phyloP scores from a whole-genome alignment of 805 yeast genomes.

The Saturnispora hagleri region DNA sequence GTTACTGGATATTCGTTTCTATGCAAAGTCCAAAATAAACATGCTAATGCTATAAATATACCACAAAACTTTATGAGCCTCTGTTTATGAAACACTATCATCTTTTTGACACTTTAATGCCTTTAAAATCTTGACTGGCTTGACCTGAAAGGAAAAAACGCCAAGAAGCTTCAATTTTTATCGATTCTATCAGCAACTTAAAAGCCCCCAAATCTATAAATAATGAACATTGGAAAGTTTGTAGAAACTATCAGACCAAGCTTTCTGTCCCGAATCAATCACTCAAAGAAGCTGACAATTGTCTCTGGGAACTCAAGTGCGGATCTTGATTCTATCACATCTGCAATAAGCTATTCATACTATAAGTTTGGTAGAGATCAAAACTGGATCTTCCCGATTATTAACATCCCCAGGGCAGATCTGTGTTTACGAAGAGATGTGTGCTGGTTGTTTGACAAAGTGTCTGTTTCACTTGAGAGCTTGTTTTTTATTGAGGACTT shows the following conservation, averaged over 20 bases:
- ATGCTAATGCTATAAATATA: not conserved
- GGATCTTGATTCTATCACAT: slow-evolving; percentile 79
- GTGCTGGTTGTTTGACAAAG: slow-evolving; percentile 37
- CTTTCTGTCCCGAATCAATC: not conserved
- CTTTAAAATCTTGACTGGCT: not conserved
- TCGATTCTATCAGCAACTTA: not conserved
- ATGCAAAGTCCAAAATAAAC: not conserved
- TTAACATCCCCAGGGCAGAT: slow-evolving; percentile 65
- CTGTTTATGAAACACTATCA: not conserved
- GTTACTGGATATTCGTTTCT: not conserved
- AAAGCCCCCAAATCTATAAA: not conserved
- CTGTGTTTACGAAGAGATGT: slow-evolving; percentile 66
- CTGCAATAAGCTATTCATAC: slow-evolving; percentile 66
- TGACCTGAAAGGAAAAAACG: not conserved
- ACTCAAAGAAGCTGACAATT: slow-evolving; percentile 19
- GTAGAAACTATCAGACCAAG: not conserved
- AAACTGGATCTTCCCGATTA: slow-evolving; percentile 48
- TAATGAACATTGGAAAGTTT: not conserved
- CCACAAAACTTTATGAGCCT: not conserved
- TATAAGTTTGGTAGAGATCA: slow-evolving; percentile 29
- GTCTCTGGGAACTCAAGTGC: slow-evolving; percentile 84
- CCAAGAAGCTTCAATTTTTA: not conserved
- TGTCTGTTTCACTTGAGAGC: slow-evolving; percentile 38
- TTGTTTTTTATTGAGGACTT: slow-evolving; percentile 67
- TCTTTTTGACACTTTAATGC: not conserved